Evolutionary conservation across 495 filamentous ascomycete species (phyloP), one percentile per base, ranked within the genome.

Genomic region (Hypoxylon fragiforme): DNA sequence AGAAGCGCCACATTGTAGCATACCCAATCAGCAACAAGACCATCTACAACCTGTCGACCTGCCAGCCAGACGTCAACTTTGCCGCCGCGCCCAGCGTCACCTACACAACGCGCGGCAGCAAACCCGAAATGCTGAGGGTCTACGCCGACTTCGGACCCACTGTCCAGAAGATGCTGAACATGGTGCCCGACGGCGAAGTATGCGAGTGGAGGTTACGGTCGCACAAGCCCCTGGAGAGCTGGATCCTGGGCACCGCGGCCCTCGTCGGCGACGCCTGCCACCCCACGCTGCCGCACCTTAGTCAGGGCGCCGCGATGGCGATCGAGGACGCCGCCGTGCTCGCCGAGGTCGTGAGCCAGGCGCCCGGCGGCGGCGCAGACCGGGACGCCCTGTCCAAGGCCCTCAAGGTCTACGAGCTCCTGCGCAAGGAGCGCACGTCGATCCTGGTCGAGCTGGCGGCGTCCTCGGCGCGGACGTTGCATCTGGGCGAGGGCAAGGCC

Each of bases 271-370:
- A 92, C 66, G 85, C 89, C 2, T 90, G 87, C 68, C 86, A 91
- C 66, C 85, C 87, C 2, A 91, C 87, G 20, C 79, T 91, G 20
- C 88, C 88, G 20, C 87, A 91, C 53, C 71, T 89, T 11, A 82
- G 80, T 22, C 89, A 92, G 74, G 88, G 88, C n/a, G 88, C 87
- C 20, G 89, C 88, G n/a, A 87, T 90, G 76, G 88, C 87, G 20
- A 87, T 92, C 45, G 89, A 94, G 72, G 87, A 92, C 63, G 86
- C 81, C 12, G 86, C 82, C 16, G 87, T 89, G 16, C 67, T 92
- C 7, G 85, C 80, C n/a, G 81, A 84, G 26, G 81, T 81, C 24
- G 79, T 92, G 7, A 70, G 77, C 37, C 65, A 70, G 36, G 70
- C 87, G 3, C 81, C 83, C 2, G 53, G 50, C 35, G 65, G 63